phyloP scores from a whole-genome alignment of 1,139 yeast species.

The Taphrina betulina region DNA sequence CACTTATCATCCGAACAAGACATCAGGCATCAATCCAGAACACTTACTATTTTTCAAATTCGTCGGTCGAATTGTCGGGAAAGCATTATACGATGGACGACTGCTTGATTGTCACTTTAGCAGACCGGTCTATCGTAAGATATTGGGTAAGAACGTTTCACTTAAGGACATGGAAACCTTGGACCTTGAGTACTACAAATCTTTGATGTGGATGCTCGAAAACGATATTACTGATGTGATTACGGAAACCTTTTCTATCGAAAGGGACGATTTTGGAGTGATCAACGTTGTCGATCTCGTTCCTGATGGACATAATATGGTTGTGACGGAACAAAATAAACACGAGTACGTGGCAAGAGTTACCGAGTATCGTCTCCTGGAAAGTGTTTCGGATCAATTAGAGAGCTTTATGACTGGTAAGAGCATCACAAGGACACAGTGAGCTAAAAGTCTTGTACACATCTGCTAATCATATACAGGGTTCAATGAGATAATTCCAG shows the following conservation, averaged over 20 bases:
- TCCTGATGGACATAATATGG: constrained; percentile 76
- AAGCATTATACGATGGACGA: constrained; percentile 85
- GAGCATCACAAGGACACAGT: constrained; percentile 37
- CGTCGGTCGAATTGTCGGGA: constrained; percentile 90
- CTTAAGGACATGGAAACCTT: constrained; percentile 93
- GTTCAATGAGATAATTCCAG: constrained; percentile 89
- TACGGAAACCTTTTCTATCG: constrained; percentile 93
- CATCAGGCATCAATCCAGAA: constrained; percentile 82
- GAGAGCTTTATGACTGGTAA: constrained; percentile 63
- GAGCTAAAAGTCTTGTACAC: no score
- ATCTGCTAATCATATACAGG: no score
- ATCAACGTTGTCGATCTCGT: constrained; percentile 74
- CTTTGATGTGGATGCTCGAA: constrained; percentile 93
- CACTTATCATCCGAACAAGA: constrained; percentile 92
- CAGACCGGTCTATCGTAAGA: constrained; percentile 86
- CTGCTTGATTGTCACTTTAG: constrained; percentile 93
- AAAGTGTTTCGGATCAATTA: constrained; percentile 84
- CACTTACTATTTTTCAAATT: constrained; percentile 90
- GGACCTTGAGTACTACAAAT: constrained; percentile 88
- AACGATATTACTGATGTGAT: constrained; percentile 93
- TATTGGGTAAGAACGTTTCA: constrained; percentile 76
- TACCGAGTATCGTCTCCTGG: constrained; percentile 80
- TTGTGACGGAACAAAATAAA: constrained; percentile 89
- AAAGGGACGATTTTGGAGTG: constrained; percentile 92
- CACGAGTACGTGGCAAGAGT: constrained; percentile 82